Base-by-base conservation (phyloP, 805 yeast genomes). In the Nematodospora valgi region DNA sequence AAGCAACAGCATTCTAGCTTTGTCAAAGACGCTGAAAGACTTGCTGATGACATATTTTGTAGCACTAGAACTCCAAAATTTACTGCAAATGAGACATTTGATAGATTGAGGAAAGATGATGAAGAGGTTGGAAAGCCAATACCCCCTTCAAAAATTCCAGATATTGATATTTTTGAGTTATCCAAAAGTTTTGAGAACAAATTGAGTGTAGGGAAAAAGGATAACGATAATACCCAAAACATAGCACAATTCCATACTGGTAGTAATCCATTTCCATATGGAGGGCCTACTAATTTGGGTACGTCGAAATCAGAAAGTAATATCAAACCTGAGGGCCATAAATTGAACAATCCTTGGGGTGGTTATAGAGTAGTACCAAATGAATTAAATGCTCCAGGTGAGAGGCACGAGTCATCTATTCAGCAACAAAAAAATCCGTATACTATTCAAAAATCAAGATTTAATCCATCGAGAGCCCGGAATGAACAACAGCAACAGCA, bases 21-120 rank as follows among this genome's bases (percentile, higher is more conserved):
- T 13, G 29, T n/a, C 7, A n/a, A n/a, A n/a, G 49, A 57, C 23
- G 65, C 72, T 3, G 66, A 55, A 37, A 56, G 50, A 31, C 48
- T 67, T 30, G 70, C 54, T 1, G 70, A 65, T 35, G 70, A 64
- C 44, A 65, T 67, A n/a, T 67, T 67, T 40, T 56, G 58, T 0
- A 46, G 51, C 6, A 47, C 46, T 15, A 37, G 40, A 5, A 36
- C 44, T 15, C 37, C 52, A 2, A 10, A 8, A 21, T 7, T 21
- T 10, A 7, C 23, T 21, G 10, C 23, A 8, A 10, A 7, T 21
- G 23, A 21, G 10, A 21, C 7, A 21, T 21, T 21, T 21, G 23
- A 21, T 8, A 21, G 9, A 7, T 8, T 8, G 10, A 10, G 7
- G 7, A 10, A 21, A 8, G 23, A 10, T 21, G 23, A 21, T 10